A percentile compares a stretch with the other conserved stretches of the same genome.
Evolutionary conservation across 1,284 basidiomycete genomes (phyloP).

Genomic region (Anthracocystis panici-leucophaei): DNA sequence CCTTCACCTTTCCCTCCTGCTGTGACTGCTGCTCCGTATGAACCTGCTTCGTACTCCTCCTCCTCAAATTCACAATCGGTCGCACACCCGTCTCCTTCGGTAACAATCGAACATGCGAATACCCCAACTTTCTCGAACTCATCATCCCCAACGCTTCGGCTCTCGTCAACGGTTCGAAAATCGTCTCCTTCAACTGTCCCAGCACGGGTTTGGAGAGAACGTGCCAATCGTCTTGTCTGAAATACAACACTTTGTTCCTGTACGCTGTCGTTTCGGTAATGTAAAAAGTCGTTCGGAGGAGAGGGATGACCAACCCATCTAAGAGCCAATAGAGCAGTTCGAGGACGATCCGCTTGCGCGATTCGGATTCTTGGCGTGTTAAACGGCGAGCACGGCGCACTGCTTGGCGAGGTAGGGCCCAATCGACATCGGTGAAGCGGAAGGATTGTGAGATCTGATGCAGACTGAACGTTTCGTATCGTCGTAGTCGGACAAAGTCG

Average conservation of each 20-base stretch:
- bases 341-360: conserved; percentile 81
- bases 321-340: conserved; percentile 94
- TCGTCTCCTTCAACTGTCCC: conserved; percentile 75
- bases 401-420: conserved; percentile 75
- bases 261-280: conserved; percentile 90
- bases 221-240: conserved; percentile 92
- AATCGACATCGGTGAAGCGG: conserved; percentile 81
- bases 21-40: conserved; percentile 18
- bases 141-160: conserved; percentile 67
- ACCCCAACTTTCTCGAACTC: conserved; percentile 74
- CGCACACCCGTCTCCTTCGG: conserved; percentile 95
- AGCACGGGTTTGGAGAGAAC: conserved; percentile 83
- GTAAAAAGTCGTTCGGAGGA: conserved; percentile 93
- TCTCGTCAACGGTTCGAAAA: conserved; percentile 53
- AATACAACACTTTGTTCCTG: conserved; percentile 88
- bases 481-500: conserved; percentile 78
- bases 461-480: conserved; percentile 84
- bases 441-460: conserved; percentile 84
- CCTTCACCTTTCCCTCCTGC: conserved; percentile 3
- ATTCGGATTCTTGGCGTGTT: conserved; percentile 78
- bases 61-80: conserved; percentile 90
- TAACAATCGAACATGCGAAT: conserved; percentile 86
- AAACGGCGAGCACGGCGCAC: conserved; percentile 60
- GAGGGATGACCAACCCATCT: conserved; percentile 82
- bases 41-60: conserved; percentile 71